Conservation (phyloP, 495 filamentous ascomycete genomes). For the Pyronema domesticum region DNA sequence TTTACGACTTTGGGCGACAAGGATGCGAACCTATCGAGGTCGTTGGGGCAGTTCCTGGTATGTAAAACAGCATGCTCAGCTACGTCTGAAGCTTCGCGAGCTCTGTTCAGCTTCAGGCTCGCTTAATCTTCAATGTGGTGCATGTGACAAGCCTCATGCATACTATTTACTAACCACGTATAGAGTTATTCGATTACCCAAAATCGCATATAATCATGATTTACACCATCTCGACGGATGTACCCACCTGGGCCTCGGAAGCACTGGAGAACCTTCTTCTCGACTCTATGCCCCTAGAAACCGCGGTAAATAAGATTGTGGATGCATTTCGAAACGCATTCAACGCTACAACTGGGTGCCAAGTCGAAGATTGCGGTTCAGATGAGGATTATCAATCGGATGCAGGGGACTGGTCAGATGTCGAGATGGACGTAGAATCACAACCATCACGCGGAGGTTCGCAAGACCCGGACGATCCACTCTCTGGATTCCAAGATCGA, state of each 20-base stretch:
- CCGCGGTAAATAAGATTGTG: not conserved
- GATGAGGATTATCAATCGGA: slow-evolving; percentile 23
- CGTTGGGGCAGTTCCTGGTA: slow-evolving; percentile 38
- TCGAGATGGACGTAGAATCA: slow-evolving; percentile 12
- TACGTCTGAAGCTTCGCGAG: not conserved
- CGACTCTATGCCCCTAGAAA: not conserved
- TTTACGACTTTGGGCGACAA: slow-evolving; percentile 17
- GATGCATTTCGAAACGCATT: not conserved
- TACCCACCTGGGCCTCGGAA: slow-evolving; percentile 29
- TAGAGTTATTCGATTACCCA: slow-evolving; percentile 50
- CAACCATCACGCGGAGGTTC: not conserved
- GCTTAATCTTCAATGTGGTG: not conserved
- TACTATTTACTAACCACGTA: not conserved
- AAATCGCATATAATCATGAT: slow-evolving; percentile 40
- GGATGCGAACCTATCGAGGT: slow-evolving; percentile 28
- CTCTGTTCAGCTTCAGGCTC: not conserved
- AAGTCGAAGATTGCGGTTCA: too few relatives aligned
- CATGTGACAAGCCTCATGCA: not conserved
- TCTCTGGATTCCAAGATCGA: not conserved
- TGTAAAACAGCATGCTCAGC: slow-evolving; percentile 5
- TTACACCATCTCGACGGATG: slow-evolving; percentile 38
- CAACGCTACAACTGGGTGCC: not conserved
- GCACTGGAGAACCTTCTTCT: slow-evolving; percentile 28
- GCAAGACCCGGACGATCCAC: not conserved
- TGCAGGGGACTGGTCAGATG: slow-evolving; percentile 13